Evolutionary conservation across 2,329 filamentous ascomycete genomes (phyloP).

Genomic region (Myriosclerotinia curreyana): DNA sequence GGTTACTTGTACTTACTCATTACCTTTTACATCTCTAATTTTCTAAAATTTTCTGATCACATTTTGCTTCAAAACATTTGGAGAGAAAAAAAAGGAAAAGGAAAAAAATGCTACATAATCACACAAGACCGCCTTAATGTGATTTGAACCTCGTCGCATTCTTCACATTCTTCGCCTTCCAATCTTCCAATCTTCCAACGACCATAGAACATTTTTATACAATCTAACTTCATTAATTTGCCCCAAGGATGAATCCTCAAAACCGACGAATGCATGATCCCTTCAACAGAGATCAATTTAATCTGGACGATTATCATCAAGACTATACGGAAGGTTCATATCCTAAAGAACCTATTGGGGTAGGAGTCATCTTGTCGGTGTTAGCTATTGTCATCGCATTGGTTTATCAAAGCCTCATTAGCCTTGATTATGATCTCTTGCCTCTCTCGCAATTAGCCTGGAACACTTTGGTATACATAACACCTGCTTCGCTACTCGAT

Average conservation of each 20-base stretch:
- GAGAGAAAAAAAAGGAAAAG: too few relatives aligned
- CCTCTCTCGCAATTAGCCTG: conserved; percentile 53
- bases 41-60: too few relatives aligned
- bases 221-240: conserved; percentile 25
- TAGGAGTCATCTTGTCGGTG: conserved; percentile 30
- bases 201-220: neutral
- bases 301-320: conserved; percentile 37
- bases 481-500: conserved; percentile 57
- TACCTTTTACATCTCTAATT: too few relatives aligned
- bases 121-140: conserved; percentile 14
- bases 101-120: conserved; percentile 12
- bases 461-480: conserved; percentile 56
- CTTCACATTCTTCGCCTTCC: neutral
- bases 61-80: too few relatives aligned
- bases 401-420: conserved; percentile 36
- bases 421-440: conserved; percentile 41
- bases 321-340: conserved; percentile 34
- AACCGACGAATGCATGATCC: conserved; percentile 30
- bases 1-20: too few relatives aligned
- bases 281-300: conserved; percentile 34
- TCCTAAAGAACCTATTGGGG: conserved; percentile 3
- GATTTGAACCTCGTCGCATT: conserved; percentile 1
- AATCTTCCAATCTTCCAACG: neutral
- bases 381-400: conserved; percentile 33
- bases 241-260: conserved; percentile 38